These are phyloP conservation scores for Sporothrix brunneoviolacea DNA, from an alignment of 2,329 filamentous ascomycete species.

Conservation along the genomic window DNA sequence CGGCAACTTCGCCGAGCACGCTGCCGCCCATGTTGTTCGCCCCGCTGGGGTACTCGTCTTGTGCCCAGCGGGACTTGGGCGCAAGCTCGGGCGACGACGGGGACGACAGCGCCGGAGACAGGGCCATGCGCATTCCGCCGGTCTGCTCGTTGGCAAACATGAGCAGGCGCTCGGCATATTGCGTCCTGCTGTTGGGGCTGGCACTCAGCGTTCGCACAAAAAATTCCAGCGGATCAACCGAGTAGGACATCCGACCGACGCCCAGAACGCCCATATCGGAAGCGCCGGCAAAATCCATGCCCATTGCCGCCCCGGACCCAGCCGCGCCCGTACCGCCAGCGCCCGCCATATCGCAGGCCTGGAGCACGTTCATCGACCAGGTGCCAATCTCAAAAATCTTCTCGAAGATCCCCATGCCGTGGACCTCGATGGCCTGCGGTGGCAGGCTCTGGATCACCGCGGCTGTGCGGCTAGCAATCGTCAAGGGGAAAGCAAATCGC, in stretches of 20 bases:
- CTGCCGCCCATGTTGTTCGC: constrained; percentile 1
- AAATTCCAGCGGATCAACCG: constrained; percentile 36
- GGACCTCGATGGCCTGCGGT: constrained; percentile 36
- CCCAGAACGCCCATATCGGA: constrained; percentile 28
- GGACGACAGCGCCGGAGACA: constrained; percentile 22
- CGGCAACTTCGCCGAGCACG: constrained; percentile 14
- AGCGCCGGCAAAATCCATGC: constrained; percentile 27
- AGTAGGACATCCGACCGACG: constrained; percentile 26
- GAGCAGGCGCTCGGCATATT: constrained; percentile 37
- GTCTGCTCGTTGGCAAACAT: constrained; percentile 36
- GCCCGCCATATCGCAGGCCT: constrained; percentile 27
- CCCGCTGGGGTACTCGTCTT: not conserved
- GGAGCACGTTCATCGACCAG: constrained; percentile 38
- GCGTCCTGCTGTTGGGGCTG: constrained; percentile 36
- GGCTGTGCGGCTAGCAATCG: constrained; percentile 54
- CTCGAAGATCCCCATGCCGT: constrained; percentile 44
- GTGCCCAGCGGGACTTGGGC: not conserved
- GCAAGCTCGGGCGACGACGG: constrained; percentile 15
- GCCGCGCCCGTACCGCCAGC: constrained; percentile 11
- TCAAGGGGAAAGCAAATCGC: constrained; percentile 55
- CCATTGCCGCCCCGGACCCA: constrained; percentile 18
- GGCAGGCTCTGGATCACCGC: constrained; percentile 35
- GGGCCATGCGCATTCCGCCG: constrained; percentile 28
- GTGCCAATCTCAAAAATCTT: constrained; percentile 44
- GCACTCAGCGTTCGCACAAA: constrained; percentile 38